Conservation (phyloP, 257 asterid species). For the Solanum bulbocastanum region DNA sequence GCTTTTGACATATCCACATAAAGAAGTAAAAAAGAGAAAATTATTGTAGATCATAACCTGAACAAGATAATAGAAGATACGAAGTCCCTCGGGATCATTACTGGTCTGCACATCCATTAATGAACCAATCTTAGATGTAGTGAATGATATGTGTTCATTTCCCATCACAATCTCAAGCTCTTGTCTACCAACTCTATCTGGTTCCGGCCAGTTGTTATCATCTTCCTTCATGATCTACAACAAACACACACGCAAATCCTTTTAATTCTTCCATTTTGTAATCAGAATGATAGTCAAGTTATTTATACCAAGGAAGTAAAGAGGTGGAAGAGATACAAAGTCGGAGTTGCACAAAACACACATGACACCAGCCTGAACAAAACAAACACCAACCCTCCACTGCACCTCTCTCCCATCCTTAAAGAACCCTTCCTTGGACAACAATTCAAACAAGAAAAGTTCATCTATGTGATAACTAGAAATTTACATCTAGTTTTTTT, state of each 20-base stretch:
- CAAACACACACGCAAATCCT: neutral
- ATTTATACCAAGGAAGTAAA: neutral
- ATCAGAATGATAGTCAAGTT: neutral
- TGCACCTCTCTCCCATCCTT: neutral
- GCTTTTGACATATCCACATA: neutral
- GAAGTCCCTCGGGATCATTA: conserved; percentile 90
- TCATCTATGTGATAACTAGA: neutral
- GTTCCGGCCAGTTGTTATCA: conserved; percentile 97
- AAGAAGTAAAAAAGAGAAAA: neutral
- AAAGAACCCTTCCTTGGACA: neutral
- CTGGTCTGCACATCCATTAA: conserved; percentile 95
- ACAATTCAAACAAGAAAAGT: neutral
- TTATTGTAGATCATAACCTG: conserved; percentile 36
- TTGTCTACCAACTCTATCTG: conserved; percentile 98
- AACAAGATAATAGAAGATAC: conserved; percentile 91
- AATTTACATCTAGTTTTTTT: neutral
- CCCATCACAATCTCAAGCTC: conserved; percentile 99
- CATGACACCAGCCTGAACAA: neutral
- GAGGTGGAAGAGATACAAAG: neutral
- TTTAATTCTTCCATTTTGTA: neutral
- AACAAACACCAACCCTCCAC: neutral
- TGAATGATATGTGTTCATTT: conserved; percentile 91
- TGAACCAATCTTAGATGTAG: conserved; percentile 97
- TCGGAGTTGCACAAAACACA: neutral
- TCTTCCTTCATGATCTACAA: conserved; percentile 94